phyloP scores from a whole-genome alignment of 2,329 filamentous ascomycete genomes.

The Fusarium udum region DNA sequence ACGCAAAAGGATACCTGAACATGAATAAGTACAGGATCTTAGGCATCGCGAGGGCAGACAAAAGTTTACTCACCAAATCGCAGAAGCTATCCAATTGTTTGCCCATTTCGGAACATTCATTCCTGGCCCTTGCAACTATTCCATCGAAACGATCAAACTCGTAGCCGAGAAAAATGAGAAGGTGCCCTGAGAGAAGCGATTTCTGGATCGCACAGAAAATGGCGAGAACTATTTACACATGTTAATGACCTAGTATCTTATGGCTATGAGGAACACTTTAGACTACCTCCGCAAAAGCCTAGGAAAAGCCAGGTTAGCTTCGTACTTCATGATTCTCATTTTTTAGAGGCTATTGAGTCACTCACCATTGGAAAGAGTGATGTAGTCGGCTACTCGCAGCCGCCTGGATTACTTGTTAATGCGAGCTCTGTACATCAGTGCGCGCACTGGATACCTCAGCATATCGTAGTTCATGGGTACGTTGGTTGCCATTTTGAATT shows the following conservation, averaged over 20 bases:
- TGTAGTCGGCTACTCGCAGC: neutral
- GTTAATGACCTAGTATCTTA: neutral
- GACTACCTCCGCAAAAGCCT: neutral
- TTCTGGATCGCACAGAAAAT: neutral
- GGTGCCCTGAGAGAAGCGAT: neutral
- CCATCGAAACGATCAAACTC: neutral
- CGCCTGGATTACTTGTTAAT: neutral
- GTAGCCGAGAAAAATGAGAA: neutral
- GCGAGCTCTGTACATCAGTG: rapidly evolving
- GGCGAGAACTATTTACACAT: neutral
- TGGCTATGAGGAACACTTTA: neutral
- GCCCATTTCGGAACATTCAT: neutral
- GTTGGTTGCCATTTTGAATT: neutral
- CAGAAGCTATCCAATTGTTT: neutral
- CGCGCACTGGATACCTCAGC: neutral
- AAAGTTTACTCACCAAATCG: neutral
- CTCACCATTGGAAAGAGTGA: neutral
- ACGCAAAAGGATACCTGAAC: neutral
- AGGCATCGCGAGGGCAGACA: rapidly evolving
- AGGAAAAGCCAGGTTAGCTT: too few relatives aligned
- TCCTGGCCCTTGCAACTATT: neutral
- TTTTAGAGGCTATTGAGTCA: rapidly evolving
- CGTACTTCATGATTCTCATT: neutral
- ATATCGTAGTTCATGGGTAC: neutral
- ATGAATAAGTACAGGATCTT: rapidly evolving